These are phyloP conservation scores for Cladophialophora immunda DNA, from an alignment of 2,329 filamentous ascomycete genomes.

Conservation along the genomic window DNA sequence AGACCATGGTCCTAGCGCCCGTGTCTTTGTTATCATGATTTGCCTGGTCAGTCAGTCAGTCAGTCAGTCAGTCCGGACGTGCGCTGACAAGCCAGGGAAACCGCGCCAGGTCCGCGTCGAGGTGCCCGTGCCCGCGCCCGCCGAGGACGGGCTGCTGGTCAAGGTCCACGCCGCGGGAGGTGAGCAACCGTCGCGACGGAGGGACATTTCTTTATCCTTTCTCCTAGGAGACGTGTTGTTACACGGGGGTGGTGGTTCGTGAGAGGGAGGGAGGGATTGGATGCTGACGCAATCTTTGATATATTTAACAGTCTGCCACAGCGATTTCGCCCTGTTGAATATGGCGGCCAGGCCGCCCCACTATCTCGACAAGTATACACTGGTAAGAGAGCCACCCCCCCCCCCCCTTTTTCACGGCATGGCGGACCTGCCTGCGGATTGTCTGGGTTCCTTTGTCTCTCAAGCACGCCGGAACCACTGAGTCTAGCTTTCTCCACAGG, in stretches of 20 bases:
- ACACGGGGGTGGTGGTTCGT: too few relatives aligned
- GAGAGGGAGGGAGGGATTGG: not conserved
- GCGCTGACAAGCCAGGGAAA: not conserved
- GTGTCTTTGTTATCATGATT: too few relatives aligned
- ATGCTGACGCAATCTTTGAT: not conserved
- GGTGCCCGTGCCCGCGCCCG: conserved; percentile 24
- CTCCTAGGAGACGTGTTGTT: too few relatives aligned
- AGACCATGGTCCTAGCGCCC: too few relatives aligned
- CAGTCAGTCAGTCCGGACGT: too few relatives aligned
- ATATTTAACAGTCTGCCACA: conserved; percentile 9
- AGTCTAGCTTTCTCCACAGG: conserved; percentile 17
- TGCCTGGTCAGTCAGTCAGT: too few relatives aligned
- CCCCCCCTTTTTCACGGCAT: too few relatives aligned
- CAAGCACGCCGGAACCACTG: not conserved
- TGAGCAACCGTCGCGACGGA: too few relatives aligned
- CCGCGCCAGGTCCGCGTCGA: conserved; percentile 22
- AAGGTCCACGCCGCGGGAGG: conserved; percentile 33
- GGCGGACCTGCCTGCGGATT: too few relatives aligned
- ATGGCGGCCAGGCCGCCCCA: not conserved
- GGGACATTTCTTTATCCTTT: not conserved
- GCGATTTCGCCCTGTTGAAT: conserved; percentile 3
- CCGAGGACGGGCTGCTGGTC: conserved; percentile 26
- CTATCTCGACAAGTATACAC: not conserved
- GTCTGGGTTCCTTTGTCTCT: conserved; percentile 3
- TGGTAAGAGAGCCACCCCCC: not conserved